Base-by-base conservation (phyloP, 495 filamentous ascomycete genomes). In the Xylaria acuta region DNA sequence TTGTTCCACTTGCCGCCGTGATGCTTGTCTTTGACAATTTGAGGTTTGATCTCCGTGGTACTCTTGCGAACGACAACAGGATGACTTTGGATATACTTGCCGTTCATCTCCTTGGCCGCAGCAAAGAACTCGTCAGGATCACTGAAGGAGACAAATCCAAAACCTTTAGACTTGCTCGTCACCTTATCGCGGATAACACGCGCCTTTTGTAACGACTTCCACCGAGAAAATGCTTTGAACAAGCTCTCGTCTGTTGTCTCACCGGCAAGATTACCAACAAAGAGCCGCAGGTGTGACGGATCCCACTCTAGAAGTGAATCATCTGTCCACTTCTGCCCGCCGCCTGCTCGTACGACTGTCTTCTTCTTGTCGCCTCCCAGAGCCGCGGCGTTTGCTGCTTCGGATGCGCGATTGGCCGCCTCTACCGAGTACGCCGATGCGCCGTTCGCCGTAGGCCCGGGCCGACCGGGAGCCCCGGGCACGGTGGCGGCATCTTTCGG, bases 41-140 rank as follows among this genome's bases (percentile, higher is more conserved):
- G 49, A 20, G 92, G 90, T 74, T 92, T 92, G 77, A 98, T 91
- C 82, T 98, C 95, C 34, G 97, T 97, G 60, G 90, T 97, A 77
- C 92, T 93, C 76, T 94, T 91, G 80, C 92, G 90, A 71, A 98
- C 85, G 54, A 93, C 84, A 11, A 99, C 90, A 1, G 96, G 96
- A 81, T 98, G 96, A 76, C 94, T 97, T 49, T 97, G 96, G 80
- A 99, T 98, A 79, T 99, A 99, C 84, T 99, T 98, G 59, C 95
- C 94, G 80, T 98, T 91, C 97, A 99, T 99, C 82, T 98, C 97
- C 83, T 94, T 92, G 73, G 93, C 95, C 0, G 96, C 95, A 67
- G 90, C 87, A 85, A 98, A 98, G 81, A 95, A 98, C 77, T 98
- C 94, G 76, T 99, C 96, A 5, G 94, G 92, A 78, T 97, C 92